These are phyloP conservation scores for Clonostachys rosea DNA, from an alignment of 2,329 filamentous ascomycete genomes.

Conservation along the genomic window DNA sequence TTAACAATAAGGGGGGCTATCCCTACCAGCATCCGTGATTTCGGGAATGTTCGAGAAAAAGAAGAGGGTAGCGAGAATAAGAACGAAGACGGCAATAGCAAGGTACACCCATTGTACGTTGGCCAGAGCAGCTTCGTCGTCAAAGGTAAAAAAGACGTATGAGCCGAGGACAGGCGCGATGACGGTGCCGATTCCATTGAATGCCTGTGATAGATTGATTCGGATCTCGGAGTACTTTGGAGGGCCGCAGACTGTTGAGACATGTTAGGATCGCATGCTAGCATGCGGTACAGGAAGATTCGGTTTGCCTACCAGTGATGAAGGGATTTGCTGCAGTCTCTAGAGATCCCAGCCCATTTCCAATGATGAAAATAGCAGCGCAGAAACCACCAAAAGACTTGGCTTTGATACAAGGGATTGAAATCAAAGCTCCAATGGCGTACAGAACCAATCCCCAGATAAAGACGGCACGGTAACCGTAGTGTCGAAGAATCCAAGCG, in stretches of 20 bases:
- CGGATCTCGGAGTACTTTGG: constrained; percentile 68
- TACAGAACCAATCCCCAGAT: constrained; percentile 66
- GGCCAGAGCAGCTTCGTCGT: constrained; percentile 49
- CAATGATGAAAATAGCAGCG: constrained; percentile 67
- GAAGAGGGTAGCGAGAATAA: constrained; percentile 60
- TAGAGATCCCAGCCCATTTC: constrained; percentile 67
- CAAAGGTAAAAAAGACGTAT: constrained; percentile 66
- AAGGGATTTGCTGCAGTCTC: constrained; percentile 77
- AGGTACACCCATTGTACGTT: constrained; percentile 77
- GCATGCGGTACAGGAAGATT: no score
- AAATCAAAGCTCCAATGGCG: constrained; percentile 53
- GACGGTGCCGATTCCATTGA: constrained; percentile 69
- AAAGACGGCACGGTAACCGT: constrained; percentile 63
- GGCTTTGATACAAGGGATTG: constrained; percentile 51
- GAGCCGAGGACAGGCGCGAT: constrained; percentile 63
- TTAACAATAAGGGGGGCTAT: background rate
- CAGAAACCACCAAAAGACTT: constrained; percentile 72
- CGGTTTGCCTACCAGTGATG: constrained; percentile 41
- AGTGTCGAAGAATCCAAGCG: constrained; percentile 59
- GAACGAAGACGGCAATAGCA: constrained; percentile 68
- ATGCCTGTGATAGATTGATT: constrained; percentile 72
- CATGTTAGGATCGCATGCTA: background rate
- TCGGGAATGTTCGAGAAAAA: constrained; percentile 66
- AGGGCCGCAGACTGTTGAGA: constrained; percentile 41
- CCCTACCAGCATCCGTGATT: constrained; percentile 49